phyloP scores from a whole-genome alignment of 192 early-diverging fungal species.

The Backusella psychrophila region DNA sequence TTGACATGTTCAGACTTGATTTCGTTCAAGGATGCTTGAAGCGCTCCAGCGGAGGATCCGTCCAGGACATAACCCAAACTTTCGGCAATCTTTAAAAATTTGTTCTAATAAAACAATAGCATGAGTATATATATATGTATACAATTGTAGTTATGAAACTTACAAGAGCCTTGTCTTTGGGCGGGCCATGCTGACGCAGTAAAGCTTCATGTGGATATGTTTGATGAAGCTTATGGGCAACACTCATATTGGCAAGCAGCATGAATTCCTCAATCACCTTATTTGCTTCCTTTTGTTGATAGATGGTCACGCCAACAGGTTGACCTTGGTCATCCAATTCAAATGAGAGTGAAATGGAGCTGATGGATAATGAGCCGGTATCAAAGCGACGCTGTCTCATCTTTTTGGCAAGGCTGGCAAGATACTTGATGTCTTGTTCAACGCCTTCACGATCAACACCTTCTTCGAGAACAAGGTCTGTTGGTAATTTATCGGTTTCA shows the following conservation, averaged over 20 bases:
- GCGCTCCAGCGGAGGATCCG: constrained; percentile 52
- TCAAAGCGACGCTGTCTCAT: constrained; percentile 78
- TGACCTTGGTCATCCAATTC: constrained; percentile 82
- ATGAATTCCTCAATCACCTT: constrained; percentile 98
- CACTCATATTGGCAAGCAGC: constrained; percentile 96
- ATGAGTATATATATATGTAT: background rate
- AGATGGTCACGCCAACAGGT: constrained; percentile 84
- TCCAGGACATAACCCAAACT: constrained; percentile 76
- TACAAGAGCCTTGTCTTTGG: constrained; percentile 55
- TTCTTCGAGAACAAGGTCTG: background rate
- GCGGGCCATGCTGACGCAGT: constrained; percentile 80
- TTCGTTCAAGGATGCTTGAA: constrained; percentile 60
- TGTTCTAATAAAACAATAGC: constrained; percentile 33
- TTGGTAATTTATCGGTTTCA: constrained; percentile 34
- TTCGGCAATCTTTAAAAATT: constrained; percentile 46
- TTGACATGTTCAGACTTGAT: constrained; percentile 54
- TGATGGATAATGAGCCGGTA: constrained; percentile 88
- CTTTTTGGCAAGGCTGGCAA: constrained; percentile 65
- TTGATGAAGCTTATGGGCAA: constrained; percentile 86
- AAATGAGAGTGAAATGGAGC: constrained; percentile 91
- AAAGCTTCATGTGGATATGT: constrained; percentile 91
- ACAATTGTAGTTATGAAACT: background rate
- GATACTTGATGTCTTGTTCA: constrained; percentile 26
- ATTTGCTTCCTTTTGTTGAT: constrained; percentile 92
- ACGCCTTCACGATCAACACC: constrained; percentile 3